A percentile compares a stretch with the other conserved stretches of the same genome.
Conservation (phyloP, 2,329 filamentous ascomycete genomes). For the Diplodia sapinea region DNA sequence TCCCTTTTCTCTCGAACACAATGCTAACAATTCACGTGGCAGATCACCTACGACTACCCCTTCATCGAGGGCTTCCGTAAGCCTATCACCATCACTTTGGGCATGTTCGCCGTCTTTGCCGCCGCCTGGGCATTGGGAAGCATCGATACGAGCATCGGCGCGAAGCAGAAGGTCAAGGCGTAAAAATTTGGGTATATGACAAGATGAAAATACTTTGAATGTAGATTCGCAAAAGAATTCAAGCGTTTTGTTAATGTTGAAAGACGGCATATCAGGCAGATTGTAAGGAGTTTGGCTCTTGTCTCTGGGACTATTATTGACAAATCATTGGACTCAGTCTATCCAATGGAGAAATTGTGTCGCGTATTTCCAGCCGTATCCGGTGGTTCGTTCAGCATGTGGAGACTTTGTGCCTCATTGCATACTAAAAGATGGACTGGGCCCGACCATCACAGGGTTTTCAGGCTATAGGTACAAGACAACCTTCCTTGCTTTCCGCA, state of each 20-base stretch:
- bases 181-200: neutral
- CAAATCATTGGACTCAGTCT: too few species aligned
- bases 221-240: slow-evolving; percentile 10
- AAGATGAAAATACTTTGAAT: slow-evolving; percentile 10
- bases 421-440: too few species aligned
- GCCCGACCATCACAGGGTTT: too few species aligned
- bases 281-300: too few species aligned
- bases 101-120: slow-evolving; percentile 74
- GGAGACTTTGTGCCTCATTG: too few species aligned
- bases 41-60: slow-evolving; percentile 84
- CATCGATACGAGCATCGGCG: slow-evolving; percentile 80
- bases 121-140: slow-evolving; percentile 76
- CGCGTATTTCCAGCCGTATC: too few species aligned
- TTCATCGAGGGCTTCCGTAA: slow-evolving; percentile 78
- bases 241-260: slow-evolving; percentile 14
- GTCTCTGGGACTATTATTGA: too few species aligned
- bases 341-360: too few species aligned
- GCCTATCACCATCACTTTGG: slow-evolving; percentile 79
- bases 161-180: slow-evolving; percentile 50
- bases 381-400: too few species aligned
- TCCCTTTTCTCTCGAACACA: neutral
- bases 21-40: slow-evolving; percentile 9
- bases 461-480: too few species aligned
- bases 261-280: too few species aligned
- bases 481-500: too few species aligned